Base-by-base conservation (phyloP, 495 filamentous ascomycete genomes). In the Paragyromitra xinjiangensis region DNA sequence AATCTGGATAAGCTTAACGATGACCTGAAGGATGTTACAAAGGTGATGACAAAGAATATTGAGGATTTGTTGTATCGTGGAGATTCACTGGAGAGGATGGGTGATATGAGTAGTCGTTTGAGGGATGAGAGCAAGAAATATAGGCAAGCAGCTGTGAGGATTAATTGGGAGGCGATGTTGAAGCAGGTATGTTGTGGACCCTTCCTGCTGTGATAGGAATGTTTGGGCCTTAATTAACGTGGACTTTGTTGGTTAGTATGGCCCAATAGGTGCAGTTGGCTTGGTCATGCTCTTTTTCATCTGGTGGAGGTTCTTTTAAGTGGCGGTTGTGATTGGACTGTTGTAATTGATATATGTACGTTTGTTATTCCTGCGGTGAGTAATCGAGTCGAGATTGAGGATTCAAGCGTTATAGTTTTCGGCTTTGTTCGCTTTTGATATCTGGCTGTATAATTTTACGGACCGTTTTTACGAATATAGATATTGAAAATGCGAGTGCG, bases 31-130 rank as follows among this genome's bases (percentile, higher is more conserved):
- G 95, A 98, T 88, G 95, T 99, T 65, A 98, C 95, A 14, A 93
- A 97, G 84, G 94, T 98, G 78, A 99, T 99, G 95, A 98, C 95
- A 42, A 99, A 98, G 88, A 99, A 99, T 84, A 99, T 99, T 81
- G 95, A 99, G 86, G 95, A 99, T 83, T 84, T 99, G 82, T 84
- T 99, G 71, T 99, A 99, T 82, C 88, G 95, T 67, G 95, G 95
- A 8, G 95, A 98, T 82, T 95, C 91, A 81, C 85, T 99, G 75
- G 96, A 99, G 85, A 88, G 93, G 68, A 99, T 99, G 95, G 96
- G 95, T 37, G 95, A 98, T 85, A 89, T 98, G 85, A 95, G 92
- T 62, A 90, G 89, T 51, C 85, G 94, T 73, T 82, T 99, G 83
- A 87, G 92, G 56, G 95, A 99, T 80, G 95, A 99, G 83, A 95